Evolutionary conservation across 345 rosid species (phyloP).

Genomic region (Xanthoceras sorbifolium): DNA sequence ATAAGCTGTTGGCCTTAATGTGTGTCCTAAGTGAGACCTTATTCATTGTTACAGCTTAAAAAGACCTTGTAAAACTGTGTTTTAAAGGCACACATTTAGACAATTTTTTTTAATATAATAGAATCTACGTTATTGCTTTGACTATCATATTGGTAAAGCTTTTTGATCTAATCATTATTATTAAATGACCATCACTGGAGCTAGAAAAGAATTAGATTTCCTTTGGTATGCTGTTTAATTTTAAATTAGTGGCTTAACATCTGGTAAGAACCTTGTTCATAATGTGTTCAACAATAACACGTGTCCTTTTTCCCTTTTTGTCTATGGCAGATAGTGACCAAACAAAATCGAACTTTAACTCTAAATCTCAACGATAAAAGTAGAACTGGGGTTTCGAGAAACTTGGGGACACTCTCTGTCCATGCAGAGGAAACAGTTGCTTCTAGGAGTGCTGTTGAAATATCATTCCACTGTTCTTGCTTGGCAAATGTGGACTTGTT

Average conservation of each 20-base stretch:
- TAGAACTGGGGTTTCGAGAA: constrained; percentile 40
- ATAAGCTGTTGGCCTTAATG: no score
- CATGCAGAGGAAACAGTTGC: constrained; percentile 75
- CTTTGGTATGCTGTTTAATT: background rate
- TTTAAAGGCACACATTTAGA: no score
- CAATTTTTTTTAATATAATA: no score
- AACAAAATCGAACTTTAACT: constrained; percentile 46
- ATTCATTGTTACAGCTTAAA: no score
- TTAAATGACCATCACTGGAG: background rate
- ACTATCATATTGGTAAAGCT: background rate
- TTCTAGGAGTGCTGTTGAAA: constrained; percentile 61
- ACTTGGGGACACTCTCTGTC: constrained; percentile 59
- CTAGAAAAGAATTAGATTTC: background rate
- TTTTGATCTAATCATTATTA: background rate
- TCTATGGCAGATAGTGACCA: constrained; percentile 65
- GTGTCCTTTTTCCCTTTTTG: background rate
- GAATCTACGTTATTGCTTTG: background rate
- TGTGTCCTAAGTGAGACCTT: no score
- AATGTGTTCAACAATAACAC: background rate
- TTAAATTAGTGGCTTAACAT: background rate
- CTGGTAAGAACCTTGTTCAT: background rate
- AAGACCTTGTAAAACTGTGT: no score
- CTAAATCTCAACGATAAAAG: constrained; percentile 47
- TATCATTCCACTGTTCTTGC: constrained; percentile 48
- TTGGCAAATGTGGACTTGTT: constrained; percentile 75